phyloP scores from a whole-genome alignment of 306 rosid genomes.

The Quercus cerris region DNA sequence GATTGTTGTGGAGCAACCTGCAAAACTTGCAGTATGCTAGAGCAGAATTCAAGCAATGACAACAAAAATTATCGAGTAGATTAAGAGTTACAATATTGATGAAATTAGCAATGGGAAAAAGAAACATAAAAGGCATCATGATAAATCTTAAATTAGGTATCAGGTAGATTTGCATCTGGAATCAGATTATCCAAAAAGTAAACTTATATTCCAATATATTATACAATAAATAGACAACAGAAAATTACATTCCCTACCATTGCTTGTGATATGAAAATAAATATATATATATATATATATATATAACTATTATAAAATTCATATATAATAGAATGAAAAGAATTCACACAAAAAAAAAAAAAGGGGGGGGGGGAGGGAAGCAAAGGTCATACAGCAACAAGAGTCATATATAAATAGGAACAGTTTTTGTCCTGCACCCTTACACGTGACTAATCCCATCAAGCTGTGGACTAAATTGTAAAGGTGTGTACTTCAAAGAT shows the following conservation, averaged over 20 bases:
- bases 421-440: too few relatives aligned
- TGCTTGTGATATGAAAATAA: neutral
- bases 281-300: neutral
- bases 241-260: neutral
- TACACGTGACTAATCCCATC: too few relatives aligned
- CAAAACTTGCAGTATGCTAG: neutral
- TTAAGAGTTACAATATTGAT: too few relatives aligned
- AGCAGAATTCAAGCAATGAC: neutral
- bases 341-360: neutral
- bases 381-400: neutral
- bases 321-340: neutral
- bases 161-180: too few relatives aligned
- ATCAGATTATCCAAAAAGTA: too few relatives aligned
- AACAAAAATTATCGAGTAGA: neutral
- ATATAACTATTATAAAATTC: neutral
- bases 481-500: too few relatives aligned
- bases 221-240: too few relatives aligned
- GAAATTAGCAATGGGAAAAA: too few relatives aligned
- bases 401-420: neutral
- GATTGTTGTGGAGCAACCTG: neutral
- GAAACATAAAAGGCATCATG: too few relatives aligned
- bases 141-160: too few relatives aligned
- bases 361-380: neutral
- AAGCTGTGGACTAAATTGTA: too few relatives aligned
- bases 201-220: too few relatives aligned